These are phyloP conservation scores for Herpotrichia juniperi DNA, from an alignment of 2,329 filamentous ascomycete genomes.

Conservation along the genomic window DNA sequence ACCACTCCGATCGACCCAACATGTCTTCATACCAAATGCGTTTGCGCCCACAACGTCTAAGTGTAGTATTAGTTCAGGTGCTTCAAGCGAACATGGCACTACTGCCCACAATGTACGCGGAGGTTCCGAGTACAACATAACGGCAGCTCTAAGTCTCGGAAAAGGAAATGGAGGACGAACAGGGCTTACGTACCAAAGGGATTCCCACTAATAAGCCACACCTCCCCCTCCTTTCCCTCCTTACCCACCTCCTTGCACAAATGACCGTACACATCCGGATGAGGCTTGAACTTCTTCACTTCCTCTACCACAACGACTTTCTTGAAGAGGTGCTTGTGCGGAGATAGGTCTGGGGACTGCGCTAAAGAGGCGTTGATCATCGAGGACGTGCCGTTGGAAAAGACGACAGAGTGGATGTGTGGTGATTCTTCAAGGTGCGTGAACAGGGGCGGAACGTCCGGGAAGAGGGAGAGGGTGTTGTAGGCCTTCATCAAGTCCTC, in stretches of 20 bases:
- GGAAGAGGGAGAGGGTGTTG: slow-evolving; percentile 67
- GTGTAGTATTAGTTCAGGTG: too few species aligned
- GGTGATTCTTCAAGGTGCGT: slow-evolving; percentile 5
- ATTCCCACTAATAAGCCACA: slow-evolving; percentile 76
- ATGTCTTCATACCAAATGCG: slow-evolving; percentile 65
- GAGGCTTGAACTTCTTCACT: slow-evolving; percentile 68
- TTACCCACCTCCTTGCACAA: slow-evolving; percentile 60
- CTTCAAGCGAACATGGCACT: too few species aligned
- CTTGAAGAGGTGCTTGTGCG: slow-evolving; percentile 54
- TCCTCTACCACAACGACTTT: slow-evolving; percentile 66
- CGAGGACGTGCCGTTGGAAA: slow-evolving; percentile 70
- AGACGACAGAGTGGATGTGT: slow-evolving; percentile 63
- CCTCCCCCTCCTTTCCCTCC: slow-evolving; percentile 46
- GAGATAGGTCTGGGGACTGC: slow-evolving; percentile 61
- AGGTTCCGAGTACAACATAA: too few species aligned
- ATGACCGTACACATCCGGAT: slow-evolving; percentile 65
- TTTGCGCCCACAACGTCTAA: slow-evolving; percentile 71
- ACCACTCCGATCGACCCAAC: slow-evolving; percentile 69
- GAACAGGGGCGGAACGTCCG: slow-evolving; percentile 65
- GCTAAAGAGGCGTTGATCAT: slow-evolving; percentile 69
- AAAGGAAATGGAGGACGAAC: too few species aligned
- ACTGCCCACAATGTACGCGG: too few species aligned
- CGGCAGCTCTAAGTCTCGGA: too few species aligned
- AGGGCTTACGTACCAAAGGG: too few species aligned
- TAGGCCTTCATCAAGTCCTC: slow-evolving; percentile 67